Percentiles rank a stretch among this genome's conserved stretches.
Conservation (phyloP, 2,329 filamentous ascomycete species). For the Venturia aucupariae region DNA sequence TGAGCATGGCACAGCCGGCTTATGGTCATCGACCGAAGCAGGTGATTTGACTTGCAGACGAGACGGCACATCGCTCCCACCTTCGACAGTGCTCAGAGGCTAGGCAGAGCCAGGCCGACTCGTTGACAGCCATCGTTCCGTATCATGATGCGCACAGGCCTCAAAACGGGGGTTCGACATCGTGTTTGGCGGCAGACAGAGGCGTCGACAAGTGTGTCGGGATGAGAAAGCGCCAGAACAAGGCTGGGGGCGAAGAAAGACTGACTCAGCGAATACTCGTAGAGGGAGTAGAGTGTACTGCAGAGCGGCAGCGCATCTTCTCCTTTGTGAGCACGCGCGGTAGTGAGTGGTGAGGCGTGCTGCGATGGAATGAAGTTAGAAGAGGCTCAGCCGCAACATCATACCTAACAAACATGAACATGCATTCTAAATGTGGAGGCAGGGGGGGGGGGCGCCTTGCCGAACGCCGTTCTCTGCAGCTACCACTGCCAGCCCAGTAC, state of each 20-base stretch:
- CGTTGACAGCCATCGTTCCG: constrained; percentile 2
- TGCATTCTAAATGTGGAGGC: constrained; percentile 5
- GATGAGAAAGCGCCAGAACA: neutral
- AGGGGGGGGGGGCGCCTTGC: constrained; percentile 5
- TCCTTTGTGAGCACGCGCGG: neutral
- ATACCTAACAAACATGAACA: neutral
- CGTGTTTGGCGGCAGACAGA: constrained; percentile 8
- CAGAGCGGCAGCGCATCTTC: no score
- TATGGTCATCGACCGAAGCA: constrained; percentile 1
- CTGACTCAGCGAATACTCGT: neutral
- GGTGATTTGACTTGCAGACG: constrained; percentile 11
- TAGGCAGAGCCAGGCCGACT: neutral
- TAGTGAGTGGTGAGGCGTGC: constrained; percentile 1
- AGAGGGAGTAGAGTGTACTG: neutral
- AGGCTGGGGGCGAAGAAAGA: neutral
- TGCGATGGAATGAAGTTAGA: constrained; percentile 1
- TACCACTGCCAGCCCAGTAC: no score
- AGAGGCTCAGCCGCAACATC: constrained; percentile 8
- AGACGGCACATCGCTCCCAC: constrained; percentile 4
- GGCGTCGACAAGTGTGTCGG: constrained; percentile 5
- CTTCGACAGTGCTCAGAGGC: constrained; percentile 2
- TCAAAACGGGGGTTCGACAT: neutral
- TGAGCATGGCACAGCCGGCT: constrained; percentile 11
- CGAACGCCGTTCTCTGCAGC: neutral
- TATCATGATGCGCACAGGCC: constrained; percentile 12